Percentiles rank a stretch among this genome's conserved stretches.
These are phyloP conservation scores for Takakia lepidozioides DNA, from an alignment of 225 moss, liverwort and hornwort genomes.

Conservation along the genomic window DNA sequence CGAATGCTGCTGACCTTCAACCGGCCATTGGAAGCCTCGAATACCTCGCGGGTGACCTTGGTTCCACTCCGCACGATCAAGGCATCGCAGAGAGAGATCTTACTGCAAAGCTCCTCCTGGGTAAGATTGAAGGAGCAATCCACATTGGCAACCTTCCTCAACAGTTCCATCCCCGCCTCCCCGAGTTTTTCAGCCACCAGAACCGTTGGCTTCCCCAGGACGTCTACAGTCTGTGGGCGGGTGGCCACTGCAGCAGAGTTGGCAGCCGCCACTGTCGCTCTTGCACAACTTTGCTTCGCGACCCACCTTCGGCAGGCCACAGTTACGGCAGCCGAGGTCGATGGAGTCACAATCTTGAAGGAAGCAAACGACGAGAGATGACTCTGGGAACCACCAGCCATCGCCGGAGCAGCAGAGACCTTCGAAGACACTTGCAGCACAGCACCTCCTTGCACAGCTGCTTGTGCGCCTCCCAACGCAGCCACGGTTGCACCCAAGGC, in stretches of 20 bases:
- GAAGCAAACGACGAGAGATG: no score
- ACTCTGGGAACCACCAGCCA: no score
- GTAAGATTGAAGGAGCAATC: constrained; percentile 83
- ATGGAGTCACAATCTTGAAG: no score
- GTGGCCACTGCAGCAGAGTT: constrained; percentile 31
- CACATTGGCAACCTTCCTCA: constrained; percentile 74
- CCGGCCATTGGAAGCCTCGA: constrained; percentile 85
- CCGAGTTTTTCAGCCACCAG: constrained; percentile 96
- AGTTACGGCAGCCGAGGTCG: no score
- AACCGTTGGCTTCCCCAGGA: constrained; percentile 51
- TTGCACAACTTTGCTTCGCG: no score
- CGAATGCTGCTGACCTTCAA: constrained; percentile 28
- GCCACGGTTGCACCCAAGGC: no score
- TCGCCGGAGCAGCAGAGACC: no score
- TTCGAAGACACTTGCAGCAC: no score
- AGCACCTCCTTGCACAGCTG: no score
- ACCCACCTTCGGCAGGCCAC: no score
- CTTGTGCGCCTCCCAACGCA: no score
- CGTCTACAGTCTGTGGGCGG: constrained; percentile 27
- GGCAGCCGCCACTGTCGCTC: constrained; percentile 11
- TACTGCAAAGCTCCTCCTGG: constrained; percentile 80
- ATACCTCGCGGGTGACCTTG: constrained; percentile 87
- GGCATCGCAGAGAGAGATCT: constrained; percentile 81
- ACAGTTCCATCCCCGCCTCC: constrained; percentile 62
- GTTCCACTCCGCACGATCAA: constrained; percentile 95